Base-by-base conservation (phyloP, 768 basidiomycete genomes). In the Mycena polygramma region DNA sequence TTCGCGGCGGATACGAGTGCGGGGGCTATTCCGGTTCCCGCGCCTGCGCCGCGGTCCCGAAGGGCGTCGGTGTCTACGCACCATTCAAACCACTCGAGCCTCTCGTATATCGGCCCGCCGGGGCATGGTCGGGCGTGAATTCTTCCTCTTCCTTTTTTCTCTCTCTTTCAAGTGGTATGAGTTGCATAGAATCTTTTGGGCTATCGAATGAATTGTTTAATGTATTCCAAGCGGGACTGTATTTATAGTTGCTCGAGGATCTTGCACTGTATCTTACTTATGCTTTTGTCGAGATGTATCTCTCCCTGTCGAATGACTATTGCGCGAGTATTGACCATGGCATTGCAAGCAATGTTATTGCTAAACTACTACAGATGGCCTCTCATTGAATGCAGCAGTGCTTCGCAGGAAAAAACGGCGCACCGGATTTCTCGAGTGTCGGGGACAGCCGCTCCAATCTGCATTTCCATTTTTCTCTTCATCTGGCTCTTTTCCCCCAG, bases 1-100 rank as follows among this genome's bases (percentile, higher is more conserved):
- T 73, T 55, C 30, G 72, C 63, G 14, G 66, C 71, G 62, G 69
- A 64, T 15, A 55, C 64, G 19, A 41, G 26, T 7, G 26, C 30
- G 22, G 60, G 20, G 36, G 45, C 65, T 48, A 14, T 51, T 9
- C 63, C 71, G 0, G 39, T 59, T 17, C 59, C 58, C 39, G 48
- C 57, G 53, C 59, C 58, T 39, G 48, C 57, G 53, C 63, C 63
- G 59, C 57, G 71, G 7, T 68, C 71, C 57, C 51, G 71, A 1
- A 37, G 30, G 4, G 63, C 45, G 35, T 63, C 71, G 1, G 52
- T 13, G 19, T 66, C 71, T 22, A 65, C 63, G 22, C 26, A n/a
- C 13, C 64, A 71, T 30, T 30, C 30, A 6, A 30, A 30, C 6
- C 30, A 30, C 19, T 71, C 70, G 3, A 60, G 70, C n/a, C 41